Percentiles rank a stretch among this genome's conserved stretches.
Evolutionary conservation across 2,329 filamentous ascomycete genomes (phyloP).

Genomic region (Nectriaceae sp.): DNA sequence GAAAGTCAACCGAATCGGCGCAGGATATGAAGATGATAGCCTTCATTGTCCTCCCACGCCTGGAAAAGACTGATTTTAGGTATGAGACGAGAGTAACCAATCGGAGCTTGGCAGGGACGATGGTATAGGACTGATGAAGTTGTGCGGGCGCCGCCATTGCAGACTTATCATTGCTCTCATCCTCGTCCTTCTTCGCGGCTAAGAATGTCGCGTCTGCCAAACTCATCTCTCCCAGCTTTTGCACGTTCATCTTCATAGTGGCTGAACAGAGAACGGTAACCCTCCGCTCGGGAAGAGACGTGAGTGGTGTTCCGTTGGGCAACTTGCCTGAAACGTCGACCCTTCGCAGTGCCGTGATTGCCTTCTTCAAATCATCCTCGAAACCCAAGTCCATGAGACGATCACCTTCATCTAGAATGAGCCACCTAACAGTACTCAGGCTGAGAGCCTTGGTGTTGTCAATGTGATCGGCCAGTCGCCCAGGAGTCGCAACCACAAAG

Average conservation of each 20-base stretch:
- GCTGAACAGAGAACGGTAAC: slow-evolving; percentile 93
- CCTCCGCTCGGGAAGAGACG: slow-evolving; percentile 71
- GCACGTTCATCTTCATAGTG: slow-evolving; percentile 97
- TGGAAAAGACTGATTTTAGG: slow-evolving; percentile 83
- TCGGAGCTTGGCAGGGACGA: slow-evolving; percentile 86
- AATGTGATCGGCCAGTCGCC: slow-evolving; percentile 86
- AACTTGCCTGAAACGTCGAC: slow-evolving; percentile 61
- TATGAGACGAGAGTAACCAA: slow-evolving; percentile 84
- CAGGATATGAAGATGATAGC: slow-evolving; percentile 96
- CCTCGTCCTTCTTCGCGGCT: slow-evolving; percentile 60
- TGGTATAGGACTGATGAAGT: slow-evolving; percentile 86
- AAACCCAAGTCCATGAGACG: slow-evolving; percentile 98
- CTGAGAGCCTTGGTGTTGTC: slow-evolving; percentile 89
- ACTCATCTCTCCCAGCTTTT: slow-evolving; percentile 91
- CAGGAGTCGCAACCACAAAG: slow-evolving; percentile 92
- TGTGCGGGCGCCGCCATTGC: slow-evolving; percentile 84
- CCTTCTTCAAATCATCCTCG: slow-evolving; percentile 87
- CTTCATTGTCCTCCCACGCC: slow-evolving; percentile 92
- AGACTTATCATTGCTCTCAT: slow-evolving; percentile 48
- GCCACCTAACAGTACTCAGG: slow-evolving; percentile 86
- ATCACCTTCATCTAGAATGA: slow-evolving; percentile 94
- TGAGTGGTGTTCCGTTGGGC: slow-evolving; percentile 58
- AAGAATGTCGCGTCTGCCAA: slow-evolving; percentile 90
- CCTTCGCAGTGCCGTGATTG: slow-evolving; percentile 76
- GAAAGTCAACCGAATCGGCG: slow-evolving; percentile 95